Percentiles rank a stretch among this genome's conserved stretches.
phyloP scores from a whole-genome alignment of 805 yeast genomes.

The Suhomyces vadensis region DNA sequence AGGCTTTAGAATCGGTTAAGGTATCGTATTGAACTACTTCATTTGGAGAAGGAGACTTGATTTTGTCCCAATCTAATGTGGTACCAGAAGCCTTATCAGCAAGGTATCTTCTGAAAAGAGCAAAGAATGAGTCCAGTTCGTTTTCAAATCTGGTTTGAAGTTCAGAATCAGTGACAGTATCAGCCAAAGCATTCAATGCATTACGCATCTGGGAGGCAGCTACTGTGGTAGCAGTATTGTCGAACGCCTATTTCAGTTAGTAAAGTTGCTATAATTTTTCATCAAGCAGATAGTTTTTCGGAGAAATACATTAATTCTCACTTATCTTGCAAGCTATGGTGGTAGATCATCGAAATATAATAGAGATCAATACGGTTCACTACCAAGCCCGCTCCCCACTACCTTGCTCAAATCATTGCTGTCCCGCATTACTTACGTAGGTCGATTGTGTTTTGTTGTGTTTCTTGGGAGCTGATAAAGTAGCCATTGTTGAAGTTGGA shows the following conservation, averaged over 20 bases:
- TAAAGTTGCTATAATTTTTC: neutral
- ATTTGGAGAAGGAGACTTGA: slow-evolving; percentile 83
- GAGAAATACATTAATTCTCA: too few relatives aligned
- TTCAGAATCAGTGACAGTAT: slow-evolving; percentile 61
- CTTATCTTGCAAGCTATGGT: too few relatives aligned
- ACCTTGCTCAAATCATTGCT: too few relatives aligned
- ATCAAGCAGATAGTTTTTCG: too few relatives aligned
- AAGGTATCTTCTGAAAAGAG: slow-evolving; percentile 88
- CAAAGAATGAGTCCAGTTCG: slow-evolving; percentile 93
- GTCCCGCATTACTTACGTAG: slow-evolving; percentile 61
- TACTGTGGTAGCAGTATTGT: slow-evolving; percentile 88
- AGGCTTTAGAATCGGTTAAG: slow-evolving; percentile 39
- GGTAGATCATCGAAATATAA: too few relatives aligned
- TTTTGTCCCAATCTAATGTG: slow-evolving; percentile 91
- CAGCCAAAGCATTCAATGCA: slow-evolving; percentile 85
- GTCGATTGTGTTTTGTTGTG: slow-evolving; percentile 73
- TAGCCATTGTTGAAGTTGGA: slow-evolving; percentile 8
- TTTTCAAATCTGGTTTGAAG: slow-evolving; percentile 66
- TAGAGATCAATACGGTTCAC: too few relatives aligned
- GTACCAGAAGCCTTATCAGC: slow-evolving; percentile 84
- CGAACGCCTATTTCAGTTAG: slow-evolving; percentile 68
- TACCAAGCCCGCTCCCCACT: too few relatives aligned
- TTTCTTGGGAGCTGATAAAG: slow-evolving; percentile 42
- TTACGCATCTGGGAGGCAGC: slow-evolving; percentile 98
- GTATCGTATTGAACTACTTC: slow-evolving; percentile 82